A percentile compares a stretch with the other conserved stretches of the same genome.
phyloP scores from a whole-genome alignment of 257 asterid species.

The Knoxia roxburghii region DNA sequence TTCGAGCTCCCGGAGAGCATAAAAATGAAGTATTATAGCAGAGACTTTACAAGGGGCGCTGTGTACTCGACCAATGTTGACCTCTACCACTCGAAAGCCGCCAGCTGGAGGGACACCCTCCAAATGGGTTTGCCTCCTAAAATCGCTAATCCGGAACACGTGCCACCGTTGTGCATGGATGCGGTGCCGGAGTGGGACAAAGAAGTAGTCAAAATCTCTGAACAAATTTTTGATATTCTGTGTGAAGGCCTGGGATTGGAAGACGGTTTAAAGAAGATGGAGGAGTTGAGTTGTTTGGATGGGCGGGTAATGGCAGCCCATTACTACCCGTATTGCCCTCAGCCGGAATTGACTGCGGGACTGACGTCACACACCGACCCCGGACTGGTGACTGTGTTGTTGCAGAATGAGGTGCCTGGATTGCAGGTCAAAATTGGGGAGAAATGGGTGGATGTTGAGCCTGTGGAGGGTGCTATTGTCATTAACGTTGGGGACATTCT shows the following conservation, averaged over 20 bases:
- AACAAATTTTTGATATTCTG: conserved; percentile 28
- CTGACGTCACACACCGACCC: conserved; percentile 36
- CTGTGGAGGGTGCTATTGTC: conserved; percentile 34
- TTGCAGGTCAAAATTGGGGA: conserved; percentile 43
- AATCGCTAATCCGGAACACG: conserved; percentile 27
- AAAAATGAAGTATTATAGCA: conserved; percentile 26
- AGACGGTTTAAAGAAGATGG: conserved; percentile 12
- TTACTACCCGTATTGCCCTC: conserved; percentile 44
- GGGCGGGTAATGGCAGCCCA: conserved; percentile 31
- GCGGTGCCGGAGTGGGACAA: conserved; percentile 26
- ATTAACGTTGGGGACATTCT: conserved; percentile 43
- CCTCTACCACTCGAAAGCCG: conserved; percentile 37
- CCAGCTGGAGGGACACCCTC: conserved; percentile 42
- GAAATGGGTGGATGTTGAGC: conserved; percentile 38
- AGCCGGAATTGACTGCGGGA: conserved; percentile 37
- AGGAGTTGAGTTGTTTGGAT: conserved; percentile 31
- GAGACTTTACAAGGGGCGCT: conserved; percentile 25
- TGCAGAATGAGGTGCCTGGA: conserved; percentile 38
- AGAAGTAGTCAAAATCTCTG: conserved; percentile 24
- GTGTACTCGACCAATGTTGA: conserved; percentile 32
- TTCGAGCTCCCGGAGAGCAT: conserved; percentile 24
- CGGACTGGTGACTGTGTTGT: conserved; percentile 33
- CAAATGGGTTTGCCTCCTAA: conserved; percentile 28
- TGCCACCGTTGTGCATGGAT: conserved; percentile 26
- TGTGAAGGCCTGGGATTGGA: conserved; percentile 36